Conservation (phyloP, 1,284 basidiomycete species). For the Vanrija sp. region DNA sequence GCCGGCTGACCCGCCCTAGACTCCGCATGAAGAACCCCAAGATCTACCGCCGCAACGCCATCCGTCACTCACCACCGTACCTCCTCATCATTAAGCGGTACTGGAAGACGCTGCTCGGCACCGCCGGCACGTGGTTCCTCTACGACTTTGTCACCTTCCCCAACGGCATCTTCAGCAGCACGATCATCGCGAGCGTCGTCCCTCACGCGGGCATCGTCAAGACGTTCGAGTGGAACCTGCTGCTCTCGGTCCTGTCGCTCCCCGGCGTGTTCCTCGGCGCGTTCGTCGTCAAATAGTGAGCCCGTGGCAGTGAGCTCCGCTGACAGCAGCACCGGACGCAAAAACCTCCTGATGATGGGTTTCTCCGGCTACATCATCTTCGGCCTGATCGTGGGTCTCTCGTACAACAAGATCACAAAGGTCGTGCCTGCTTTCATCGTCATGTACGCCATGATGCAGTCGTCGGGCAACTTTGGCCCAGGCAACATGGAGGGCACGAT, state of each 20-base stretch:
- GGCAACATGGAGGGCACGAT: constrained; percentile 70
- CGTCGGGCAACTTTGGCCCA: constrained; percentile 68
- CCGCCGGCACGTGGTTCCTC: constrained; percentile 69
- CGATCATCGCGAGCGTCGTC: constrained; percentile 53
- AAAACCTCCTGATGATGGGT: constrained; percentile 56
- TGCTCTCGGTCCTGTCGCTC: constrained; percentile 63
- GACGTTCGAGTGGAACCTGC: constrained; percentile 60
- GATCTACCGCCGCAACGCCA: constrained; percentile 63
- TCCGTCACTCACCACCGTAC: constrained; percentile 54
- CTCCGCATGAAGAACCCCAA: constrained; percentile 66
- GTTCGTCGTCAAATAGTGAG: constrained; percentile 58
- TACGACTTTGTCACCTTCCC: constrained; percentile 75
- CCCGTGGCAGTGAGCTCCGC: not conserved
- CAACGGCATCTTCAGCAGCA: constrained; percentile 60
- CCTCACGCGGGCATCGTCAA: constrained; percentile 50
- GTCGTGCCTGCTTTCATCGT: constrained; percentile 54
- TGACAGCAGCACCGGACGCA: constrained; percentile 21
- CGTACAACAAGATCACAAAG: constrained; percentile 64
- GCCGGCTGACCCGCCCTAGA: not conserved
- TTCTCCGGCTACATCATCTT: constrained; percentile 56
- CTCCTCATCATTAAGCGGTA: constrained; percentile 61
- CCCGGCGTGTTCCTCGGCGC: constrained; percentile 65
- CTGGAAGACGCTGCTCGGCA: constrained; percentile 66
- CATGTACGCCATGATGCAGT: constrained; percentile 24
- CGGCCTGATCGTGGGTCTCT: constrained; percentile 62